Base-by-base conservation (phyloP, 2,329 filamentous ascomycete genomes). In the Cladorrhinum sp. region DNA sequence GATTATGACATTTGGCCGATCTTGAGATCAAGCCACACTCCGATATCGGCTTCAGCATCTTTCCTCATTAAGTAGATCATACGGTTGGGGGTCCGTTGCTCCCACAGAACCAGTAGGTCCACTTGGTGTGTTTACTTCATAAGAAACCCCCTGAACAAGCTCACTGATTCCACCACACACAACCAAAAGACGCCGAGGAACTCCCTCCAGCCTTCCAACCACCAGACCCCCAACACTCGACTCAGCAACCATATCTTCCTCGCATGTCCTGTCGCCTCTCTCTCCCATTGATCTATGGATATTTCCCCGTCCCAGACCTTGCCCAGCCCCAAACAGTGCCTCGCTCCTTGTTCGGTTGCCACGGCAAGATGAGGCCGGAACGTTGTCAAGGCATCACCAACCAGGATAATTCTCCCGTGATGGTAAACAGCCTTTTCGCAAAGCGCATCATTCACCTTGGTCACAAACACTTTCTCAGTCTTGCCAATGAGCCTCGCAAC, bases 271-370 rank as follows among this genome's bases (percentile, higher is more conserved):
- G 36, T 55, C 9, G 56, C 55, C 55, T 67, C 64, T 8, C 48
- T 20, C 60, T 74, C 74, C 73, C 78, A 79, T 52, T 72, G 64
- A 4, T 66, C 61, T 50, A 69, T 61, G 2, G 66, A 63, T 36
- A 75, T 70, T 53, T 75, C 71, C 0, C 77, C 77, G 7, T 68
- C 63, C 60, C 78, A 68, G 62, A 76, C 73, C 59, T 74, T 70
- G 1, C 71, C 77, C 13, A 80, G 62, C 4, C 69, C 70, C 64
- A 77, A 66, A 3, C 75, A 75, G 65, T 81, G 77, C 48, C 75
- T 75, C 1, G 77, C 78, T 3, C 78, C 78, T 63, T 81, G 78
- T 24, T 77, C 76, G 1, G 78, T 80, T 16, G 77, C 78, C 22
- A 75, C 72, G 0, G 74, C 79, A 2, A 77, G 73, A 61, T 81